Base-by-base conservation (phyloP, 2,329 filamentous ascomycete species). In the Fusarium aywerte region DNA sequence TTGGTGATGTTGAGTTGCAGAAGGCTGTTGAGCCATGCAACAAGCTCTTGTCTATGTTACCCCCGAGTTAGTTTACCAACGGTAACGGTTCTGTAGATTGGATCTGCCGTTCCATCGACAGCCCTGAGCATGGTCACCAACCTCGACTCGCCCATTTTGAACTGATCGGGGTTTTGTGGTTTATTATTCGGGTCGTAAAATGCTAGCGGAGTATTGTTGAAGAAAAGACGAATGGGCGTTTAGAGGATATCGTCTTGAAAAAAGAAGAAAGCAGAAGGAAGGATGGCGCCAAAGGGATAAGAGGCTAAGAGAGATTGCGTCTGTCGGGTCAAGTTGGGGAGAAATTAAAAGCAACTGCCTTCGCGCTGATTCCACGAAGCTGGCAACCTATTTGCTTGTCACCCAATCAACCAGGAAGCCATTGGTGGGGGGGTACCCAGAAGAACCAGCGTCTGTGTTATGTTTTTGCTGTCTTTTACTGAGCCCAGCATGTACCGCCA, bases 1-100 rank as follows among this genome's bases (percentile, higher is more conserved):
- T 97, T 98, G 75, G 92, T 98, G 75, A 99, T 89, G 84, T 98
- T 99, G 76, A 99, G 90, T 84, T 97, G 93, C 50, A 99, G 89
- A 67, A 99, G 91, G 86, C 92, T 95, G 86, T 99, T 99, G 72
- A 98, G 85, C 96, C 96, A 99, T 82, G 90, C 87, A 74, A 99
- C 86, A 74, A 99, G 89, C 84, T 99, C 96, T 83, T 99, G 96
- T 85, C 96, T 98, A 75, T 55, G n/a, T 44, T 33, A n/a, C 21
- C 20, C 13, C 31, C 27, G n/a, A 25, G 67, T 75, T 45, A 75
- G 74, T 29, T 55, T 33, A 33, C 47, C 23, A 27, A 48, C 45
- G 8, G 12, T 35, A 49, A 36, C 51, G 27, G 21, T 38, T 42
- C 43, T 31, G 35, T 15, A 20, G 27, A 31, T 29, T 47, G 50